Evolutionary conservation across 345 rosid species (phyloP).

Genomic region (Eucalyptus guilfoylei): DNA sequence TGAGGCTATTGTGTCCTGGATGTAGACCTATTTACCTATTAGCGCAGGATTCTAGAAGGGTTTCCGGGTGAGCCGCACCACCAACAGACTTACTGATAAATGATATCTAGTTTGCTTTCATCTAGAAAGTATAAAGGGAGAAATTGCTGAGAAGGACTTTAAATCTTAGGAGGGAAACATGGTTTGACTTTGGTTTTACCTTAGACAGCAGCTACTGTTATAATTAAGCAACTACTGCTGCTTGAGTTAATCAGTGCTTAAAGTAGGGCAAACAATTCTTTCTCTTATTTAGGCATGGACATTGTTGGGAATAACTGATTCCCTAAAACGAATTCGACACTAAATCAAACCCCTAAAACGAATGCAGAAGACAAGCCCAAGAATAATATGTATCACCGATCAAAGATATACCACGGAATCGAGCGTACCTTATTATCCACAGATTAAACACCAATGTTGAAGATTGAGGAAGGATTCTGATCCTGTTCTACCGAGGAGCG

Average conservation of each 20-base stretch:
- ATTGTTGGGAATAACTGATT: no score
- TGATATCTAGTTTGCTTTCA: background rate
- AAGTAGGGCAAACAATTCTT: background rate
- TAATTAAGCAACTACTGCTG: background rate
- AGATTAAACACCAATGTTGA: no score
- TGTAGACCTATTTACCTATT: background rate
- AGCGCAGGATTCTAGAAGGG: background rate
- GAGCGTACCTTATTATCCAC: no score
- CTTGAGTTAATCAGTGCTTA: background rate
- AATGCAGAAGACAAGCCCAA: no score
- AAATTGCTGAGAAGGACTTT: background rate
- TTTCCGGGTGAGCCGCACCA: background rate
- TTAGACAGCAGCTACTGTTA: background rate
- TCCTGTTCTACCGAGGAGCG: no score
- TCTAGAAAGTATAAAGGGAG: background rate
- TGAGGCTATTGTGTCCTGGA: background rate
- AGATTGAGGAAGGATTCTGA: no score
- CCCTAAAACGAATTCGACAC: no score
- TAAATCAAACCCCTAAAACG: no score
- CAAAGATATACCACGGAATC: no score
- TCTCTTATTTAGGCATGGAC: background rate
- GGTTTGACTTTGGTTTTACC: background rate
- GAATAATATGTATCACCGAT: no score
- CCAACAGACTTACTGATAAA: background rate
- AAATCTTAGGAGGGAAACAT: background rate